These are phyloP conservation scores for Laguncularia racemosa DNA, from an alignment of 345 rosid genomes.

Conservation along the genomic window DNA sequence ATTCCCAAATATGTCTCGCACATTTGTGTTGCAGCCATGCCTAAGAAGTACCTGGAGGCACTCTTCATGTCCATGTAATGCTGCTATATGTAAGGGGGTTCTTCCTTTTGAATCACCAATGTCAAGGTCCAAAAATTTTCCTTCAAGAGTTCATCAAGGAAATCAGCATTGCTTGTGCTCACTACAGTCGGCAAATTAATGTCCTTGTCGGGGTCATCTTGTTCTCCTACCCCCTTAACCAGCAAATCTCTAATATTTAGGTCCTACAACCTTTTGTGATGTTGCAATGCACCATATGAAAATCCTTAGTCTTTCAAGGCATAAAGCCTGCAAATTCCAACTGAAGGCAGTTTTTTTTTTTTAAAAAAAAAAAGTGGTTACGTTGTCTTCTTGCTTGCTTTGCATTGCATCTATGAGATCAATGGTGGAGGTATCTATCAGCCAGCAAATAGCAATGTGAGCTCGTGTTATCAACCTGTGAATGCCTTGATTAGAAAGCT, in stretches of 20 bases:
- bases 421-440: no score
- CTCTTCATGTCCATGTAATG: conserved; percentile 78
- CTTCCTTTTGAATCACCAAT: conserved; percentile 56
- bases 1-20: conserved; percentile 57
- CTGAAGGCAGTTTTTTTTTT: conserved; percentile 73
- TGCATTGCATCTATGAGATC: conserved; percentile 63
- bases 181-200: conserved; percentile 47
- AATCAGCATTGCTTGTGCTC: conserved; percentile 67
- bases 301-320: not conserved
- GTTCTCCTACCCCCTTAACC: conserved; percentile 36
- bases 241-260: conserved; percentile 34
- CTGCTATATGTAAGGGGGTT: conserved; percentile 87
- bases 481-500: no score
- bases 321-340: not conserved
- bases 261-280: conserved; percentile 49
- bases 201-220: conserved; percentile 32
- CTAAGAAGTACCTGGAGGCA: conserved; percentile 65
- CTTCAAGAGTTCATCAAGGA: conserved; percentile 74
- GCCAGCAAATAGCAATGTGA: no score
- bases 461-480: no score
- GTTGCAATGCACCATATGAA: conserved; percentile 28
- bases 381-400: conserved; percentile 56
- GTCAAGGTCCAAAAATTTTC: conserved; percentile 74
- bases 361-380: conserved; percentile 52
- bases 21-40: conserved; percentile 67